A percentile compares a stretch with the other conserved stretches of the same genome.
phyloP scores from a whole-genome alignment of 2,329 filamentous ascomycete genomes.

The Pleoardoris graminearum region DNA sequence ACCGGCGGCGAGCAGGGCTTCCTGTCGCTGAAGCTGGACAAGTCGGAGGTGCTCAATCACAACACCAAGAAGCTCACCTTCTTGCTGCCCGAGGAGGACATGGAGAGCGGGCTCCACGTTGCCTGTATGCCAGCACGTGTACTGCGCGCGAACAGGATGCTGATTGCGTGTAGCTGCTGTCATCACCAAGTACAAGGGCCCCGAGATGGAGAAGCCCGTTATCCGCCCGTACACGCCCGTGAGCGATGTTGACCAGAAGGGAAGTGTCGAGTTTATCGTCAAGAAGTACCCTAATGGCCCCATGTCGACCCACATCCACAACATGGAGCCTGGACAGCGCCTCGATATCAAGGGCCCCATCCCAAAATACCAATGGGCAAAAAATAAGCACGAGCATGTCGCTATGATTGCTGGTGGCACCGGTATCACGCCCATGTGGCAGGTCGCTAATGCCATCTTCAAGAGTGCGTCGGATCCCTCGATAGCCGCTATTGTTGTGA shows the following conservation, averaged over 20 bases:
- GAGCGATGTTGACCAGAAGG: constrained; percentile 79
- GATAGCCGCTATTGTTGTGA: not conserved
- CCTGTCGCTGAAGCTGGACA: constrained; percentile 76
- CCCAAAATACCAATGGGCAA: constrained; percentile 85
- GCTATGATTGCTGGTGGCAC: constrained; percentile 90
- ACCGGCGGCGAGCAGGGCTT: constrained; percentile 90
- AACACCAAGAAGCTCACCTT: constrained; percentile 95
- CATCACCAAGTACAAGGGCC: constrained; percentile 87
- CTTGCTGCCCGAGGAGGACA: constrained; percentile 78
- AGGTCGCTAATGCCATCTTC: constrained; percentile 89
- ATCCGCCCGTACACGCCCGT: constrained; percentile 92
- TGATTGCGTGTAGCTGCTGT: constrained; percentile 62
- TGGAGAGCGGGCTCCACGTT: constrained; percentile 79
- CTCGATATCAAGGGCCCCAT: constrained; percentile 95
- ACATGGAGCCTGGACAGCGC: constrained; percentile 76
- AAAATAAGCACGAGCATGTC: constrained; percentile 92
- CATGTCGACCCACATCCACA: constrained; percentile 89
- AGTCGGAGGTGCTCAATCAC: constrained; percentile 80
- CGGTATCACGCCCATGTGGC: constrained; percentile 97
- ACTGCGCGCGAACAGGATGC: constrained; percentile 1
- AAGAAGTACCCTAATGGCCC: constrained; percentile 90
- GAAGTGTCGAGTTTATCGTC: constrained; percentile 84
- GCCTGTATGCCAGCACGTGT: constrained; percentile 61
- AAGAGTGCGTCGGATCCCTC: constrained; percentile 62
- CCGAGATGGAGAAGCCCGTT: constrained; percentile 80